Percentiles rank a stretch among this genome's conserved stretches.
Conservation (phyloP, 352 stramenopile genomes). For the Halophytophthora batemanensis region DNA sequence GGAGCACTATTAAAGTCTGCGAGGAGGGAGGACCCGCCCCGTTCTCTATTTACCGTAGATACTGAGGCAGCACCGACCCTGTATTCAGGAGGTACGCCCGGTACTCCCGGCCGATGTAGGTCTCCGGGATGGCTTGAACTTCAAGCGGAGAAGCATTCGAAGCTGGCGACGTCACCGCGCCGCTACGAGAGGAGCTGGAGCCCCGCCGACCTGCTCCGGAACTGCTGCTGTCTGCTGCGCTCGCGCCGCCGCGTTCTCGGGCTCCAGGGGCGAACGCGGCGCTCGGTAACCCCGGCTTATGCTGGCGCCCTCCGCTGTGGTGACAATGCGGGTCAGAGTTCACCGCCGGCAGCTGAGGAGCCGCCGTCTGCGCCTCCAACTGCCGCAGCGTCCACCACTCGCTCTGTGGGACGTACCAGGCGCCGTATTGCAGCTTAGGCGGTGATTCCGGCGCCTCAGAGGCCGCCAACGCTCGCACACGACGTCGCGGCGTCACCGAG, state of each 20-base stretch:
- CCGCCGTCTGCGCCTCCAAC: conserved; percentile 33
- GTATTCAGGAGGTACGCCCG: conserved; percentile 39
- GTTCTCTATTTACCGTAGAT: conserved; percentile 16
- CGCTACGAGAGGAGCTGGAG: not conserved
- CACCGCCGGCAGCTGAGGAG: conserved; percentile 4
- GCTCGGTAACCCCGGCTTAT: conserved; percentile 27
- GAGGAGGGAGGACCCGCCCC: too few species aligned
- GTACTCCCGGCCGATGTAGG: conserved; percentile 62
- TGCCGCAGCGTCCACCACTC: conserved; percentile 53
- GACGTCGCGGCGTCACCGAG: too few species aligned
- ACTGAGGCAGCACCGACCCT: conserved; percentile 32
- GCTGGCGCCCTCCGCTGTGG: conserved; percentile 14
- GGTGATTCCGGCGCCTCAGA: conserved; percentile 2
- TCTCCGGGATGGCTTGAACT: conserved; percentile 35
- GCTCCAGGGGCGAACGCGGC: conserved; percentile 3
- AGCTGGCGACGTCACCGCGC: conserved; percentile 7
- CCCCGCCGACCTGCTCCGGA: not conserved
- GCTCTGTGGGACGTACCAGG: conserved; percentile 53
- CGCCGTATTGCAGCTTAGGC: conserved; percentile 35
- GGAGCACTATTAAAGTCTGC: not conserved
- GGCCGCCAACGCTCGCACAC: not conserved
- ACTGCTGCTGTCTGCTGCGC: not conserved
- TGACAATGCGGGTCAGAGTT: conserved; percentile 20
- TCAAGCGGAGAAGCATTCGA: conserved; percentile 13
- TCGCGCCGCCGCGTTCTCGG: not conserved